Evolutionary conservation across 768 basidiomycete genomes (phyloP), one percentile per base, ranked within the genome.

Genomic region (Macrolepiota dolichaula): DNA sequence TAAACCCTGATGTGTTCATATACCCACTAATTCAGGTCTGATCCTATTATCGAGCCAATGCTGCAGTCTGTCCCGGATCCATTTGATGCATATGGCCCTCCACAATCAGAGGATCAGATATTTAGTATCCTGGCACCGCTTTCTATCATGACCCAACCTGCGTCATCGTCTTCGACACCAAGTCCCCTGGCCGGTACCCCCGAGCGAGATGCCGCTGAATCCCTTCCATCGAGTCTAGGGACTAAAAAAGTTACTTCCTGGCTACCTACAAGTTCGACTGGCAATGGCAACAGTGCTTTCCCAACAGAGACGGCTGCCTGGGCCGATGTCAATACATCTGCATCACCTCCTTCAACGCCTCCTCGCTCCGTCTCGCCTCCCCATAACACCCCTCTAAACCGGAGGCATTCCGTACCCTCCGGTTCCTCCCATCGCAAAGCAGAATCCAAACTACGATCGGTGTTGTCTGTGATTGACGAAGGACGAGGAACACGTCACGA

Each of bases 111-210:
- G 71, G 89, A 94, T 67, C 89, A 94, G 70, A 95, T 97, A 65
- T 96, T 96, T 76, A 92, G 87, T 70, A 96, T 97, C 62, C 82
- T 98, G 1, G 87, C 93, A 4, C 95, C 96, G 2, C 79, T 94
- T 35, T 89, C 90, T 35, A 86, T 92, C 61, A 87, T 88, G 77
- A 83, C 66, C 56, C 66, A 70, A 50, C 73, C 79, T 19, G 85
- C 89, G 5, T 74, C 87, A 15, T 81, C 85, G 24, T 55, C 59
- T n/a, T 61, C 59, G 3, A 54, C 59, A 11, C 77, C 86, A 17
- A 85, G 83, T 64, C 84, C 89, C n/a, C 68, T 83, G 63, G 81
- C 81, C 12, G 77, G 75, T 59, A 82, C 79, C 62, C 74, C 81
- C 25, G 81, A 77, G 70, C 74, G 73, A 36, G 77, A 73, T 44